These are phyloP conservation scores for Apiotrichum mycotoxinovorans DNA, from an alignment of 1,284 basidiomycete species.

Conservation along the genomic window DNA sequence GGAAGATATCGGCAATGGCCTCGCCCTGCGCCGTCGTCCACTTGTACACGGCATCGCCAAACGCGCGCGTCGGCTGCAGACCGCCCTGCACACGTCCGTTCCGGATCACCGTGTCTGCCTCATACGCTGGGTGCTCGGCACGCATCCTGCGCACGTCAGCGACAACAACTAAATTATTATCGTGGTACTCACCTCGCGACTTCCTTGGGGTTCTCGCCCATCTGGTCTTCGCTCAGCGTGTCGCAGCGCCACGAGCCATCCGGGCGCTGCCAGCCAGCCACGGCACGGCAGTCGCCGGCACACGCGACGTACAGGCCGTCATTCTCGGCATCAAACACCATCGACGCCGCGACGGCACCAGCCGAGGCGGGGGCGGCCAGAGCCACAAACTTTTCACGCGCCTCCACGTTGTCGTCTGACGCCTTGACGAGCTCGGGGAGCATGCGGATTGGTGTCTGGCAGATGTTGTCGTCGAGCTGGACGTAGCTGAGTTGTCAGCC, in stretches of 20 bases:
- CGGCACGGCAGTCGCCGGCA: slow-evolving; percentile 90
- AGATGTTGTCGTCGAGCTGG: slow-evolving; percentile 55
- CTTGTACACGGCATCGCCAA: slow-evolving; percentile 91
- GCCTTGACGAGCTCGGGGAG: slow-evolving; percentile 46
- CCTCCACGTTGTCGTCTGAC: slow-evolving; percentile 27
- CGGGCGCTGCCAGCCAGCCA: slow-evolving; percentile 80
- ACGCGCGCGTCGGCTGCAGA: slow-evolving; percentile 85
- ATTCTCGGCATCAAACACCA: slow-evolving; percentile 76
- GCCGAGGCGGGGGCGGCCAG: slow-evolving; percentile 71
- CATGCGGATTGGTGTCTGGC: slow-evolving; percentile 52
- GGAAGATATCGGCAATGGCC: slow-evolving; percentile 62
- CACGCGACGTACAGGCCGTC: slow-evolving; percentile 82
- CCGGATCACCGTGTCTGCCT: slow-evolving; percentile 75
- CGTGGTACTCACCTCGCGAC: slow-evolving; percentile 45
- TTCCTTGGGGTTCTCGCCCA: slow-evolving; percentile 84
- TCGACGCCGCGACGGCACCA: slow-evolving; percentile 84
- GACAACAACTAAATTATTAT: background rate
- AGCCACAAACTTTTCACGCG: slow-evolving; percentile 54
- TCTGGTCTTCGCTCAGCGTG: slow-evolving; percentile 91
- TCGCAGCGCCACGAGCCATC: slow-evolving; percentile 62
- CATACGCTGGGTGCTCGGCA: slow-evolving; percentile 80
- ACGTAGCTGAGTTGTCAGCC: slow-evolving; percentile 38
- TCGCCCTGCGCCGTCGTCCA: slow-evolving; percentile 63
- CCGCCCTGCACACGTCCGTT: slow-evolving; percentile 86
- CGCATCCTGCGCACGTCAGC: slow-evolving; percentile 60